Percentiles rank a stretch among this genome's conserved stretches.
Evolutionary conservation across 2,329 filamentous ascomycete species (phyloP).

Genomic region (Alternaria ethzedia): DNA sequence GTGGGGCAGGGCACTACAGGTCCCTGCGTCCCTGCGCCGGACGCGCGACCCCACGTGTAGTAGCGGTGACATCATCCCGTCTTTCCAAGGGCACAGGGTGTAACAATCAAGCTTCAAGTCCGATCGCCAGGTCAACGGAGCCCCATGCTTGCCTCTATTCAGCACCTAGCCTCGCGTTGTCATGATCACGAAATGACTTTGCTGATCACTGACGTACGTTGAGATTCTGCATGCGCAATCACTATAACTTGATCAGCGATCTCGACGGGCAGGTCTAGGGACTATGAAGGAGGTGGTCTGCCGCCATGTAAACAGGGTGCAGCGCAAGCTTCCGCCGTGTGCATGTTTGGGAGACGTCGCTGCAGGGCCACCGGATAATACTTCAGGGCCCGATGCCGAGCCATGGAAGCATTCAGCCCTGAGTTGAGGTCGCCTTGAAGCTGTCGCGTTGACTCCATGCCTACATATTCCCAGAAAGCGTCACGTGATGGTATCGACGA

Average conservation of each 20-base stretch:
- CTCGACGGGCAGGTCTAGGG: background rate
- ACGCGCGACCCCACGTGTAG: slow-evolving; percentile 15
- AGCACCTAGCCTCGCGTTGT: background rate
- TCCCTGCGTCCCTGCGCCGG: slow-evolving; percentile 21
- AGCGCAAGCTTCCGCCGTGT: background rate
- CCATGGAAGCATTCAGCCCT: background rate
- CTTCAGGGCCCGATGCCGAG: background rate
- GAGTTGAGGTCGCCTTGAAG: background rate
- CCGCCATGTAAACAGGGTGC: background rate
- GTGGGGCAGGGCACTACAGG: slow-evolving; percentile 12
- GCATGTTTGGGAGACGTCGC: background rate
- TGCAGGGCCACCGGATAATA: slow-evolving; percentile 9
- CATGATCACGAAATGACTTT: background rate
- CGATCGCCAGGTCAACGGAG: slow-evolving; percentile 4
- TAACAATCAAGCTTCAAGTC: slow-evolving; percentile 16
- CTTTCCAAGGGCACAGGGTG: background rate
- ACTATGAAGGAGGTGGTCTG: background rate
- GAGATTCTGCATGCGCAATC: background rate
- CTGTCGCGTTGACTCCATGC: background rate
- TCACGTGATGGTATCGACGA: background rate
- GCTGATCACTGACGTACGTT: slow-evolving; percentile 11
- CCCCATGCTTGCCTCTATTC: background rate
- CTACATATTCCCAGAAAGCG: background rate
- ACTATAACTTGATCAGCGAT: background rate
- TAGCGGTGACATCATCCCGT: slow-evolving; percentile 26